Evolutionary conservation across 306 rosid genomes (phyloP).

Genomic region (Lupinus albus): DNA sequence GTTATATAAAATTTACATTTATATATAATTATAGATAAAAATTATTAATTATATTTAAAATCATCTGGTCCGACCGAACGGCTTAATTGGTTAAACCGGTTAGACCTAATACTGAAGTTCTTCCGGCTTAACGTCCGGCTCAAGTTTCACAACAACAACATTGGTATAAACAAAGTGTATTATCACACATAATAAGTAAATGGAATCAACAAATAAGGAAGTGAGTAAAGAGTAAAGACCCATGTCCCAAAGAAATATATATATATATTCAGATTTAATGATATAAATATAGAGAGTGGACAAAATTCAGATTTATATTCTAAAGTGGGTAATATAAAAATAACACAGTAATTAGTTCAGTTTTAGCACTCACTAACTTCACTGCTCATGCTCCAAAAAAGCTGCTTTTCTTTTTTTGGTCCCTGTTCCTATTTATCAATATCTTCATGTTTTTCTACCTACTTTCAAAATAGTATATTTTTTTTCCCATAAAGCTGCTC

Average conservation of each 20-base stretch:
- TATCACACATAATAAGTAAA: too few species aligned
- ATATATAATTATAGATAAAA: too few species aligned
- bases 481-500: too few species aligned
- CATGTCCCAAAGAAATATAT: not conserved
- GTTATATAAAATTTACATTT: too few species aligned
- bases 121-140: too few species aligned
- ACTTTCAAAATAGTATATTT: not conserved
- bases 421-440: not conserved
- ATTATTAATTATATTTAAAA: too few species aligned
- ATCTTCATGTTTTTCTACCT: not conserved
- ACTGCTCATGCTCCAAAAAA: not conserved
- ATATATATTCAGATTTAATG: slow-evolving; percentile 1
- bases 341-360: not conserved
- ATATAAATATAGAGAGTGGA: not conserved
- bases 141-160: too few species aligned
- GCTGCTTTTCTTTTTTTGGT: not conserved
- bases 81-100: too few species aligned
- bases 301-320: not conserved
- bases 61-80: too few species aligned
- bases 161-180: too few species aligned
- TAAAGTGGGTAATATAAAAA: not conserved
- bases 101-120: too few species aligned
- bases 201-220: too few species aligned
- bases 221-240: slow-evolving; percentile 10
- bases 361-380: slow-evolving; percentile 1